Conservation (phyloP, 768 basidiomycete genomes). For the Albatrellus ellisii region DNA sequence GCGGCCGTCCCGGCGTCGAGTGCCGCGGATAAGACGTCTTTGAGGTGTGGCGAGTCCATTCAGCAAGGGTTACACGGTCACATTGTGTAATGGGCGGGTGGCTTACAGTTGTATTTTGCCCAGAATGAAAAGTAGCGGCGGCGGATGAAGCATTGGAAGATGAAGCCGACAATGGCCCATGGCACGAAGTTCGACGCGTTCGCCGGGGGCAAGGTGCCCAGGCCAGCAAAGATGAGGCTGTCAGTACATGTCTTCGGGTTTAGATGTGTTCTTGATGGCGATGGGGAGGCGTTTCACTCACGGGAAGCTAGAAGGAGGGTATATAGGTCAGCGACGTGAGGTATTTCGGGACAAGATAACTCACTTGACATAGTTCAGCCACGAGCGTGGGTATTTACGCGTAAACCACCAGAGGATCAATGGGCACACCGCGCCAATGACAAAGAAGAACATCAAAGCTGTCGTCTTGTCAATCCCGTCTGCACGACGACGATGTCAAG, state of each 20-base stretch:
- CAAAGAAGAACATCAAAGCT: constrained; percentile 29
- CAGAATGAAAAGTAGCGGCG: constrained; percentile 25
- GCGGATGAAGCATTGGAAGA: constrained; percentile 25
- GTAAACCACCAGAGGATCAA: constrained; percentile 22
- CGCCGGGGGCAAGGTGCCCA: constrained; percentile 28
- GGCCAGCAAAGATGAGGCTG: constrained; percentile 27
- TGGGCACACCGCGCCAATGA: constrained; percentile 28
- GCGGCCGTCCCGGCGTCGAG: constrained; percentile 19
- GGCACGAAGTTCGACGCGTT: constrained; percentile 27
- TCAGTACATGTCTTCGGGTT: not conserved
- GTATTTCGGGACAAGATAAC: not conserved
- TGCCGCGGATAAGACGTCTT: constrained; percentile 20
- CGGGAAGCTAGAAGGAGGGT: constrained; percentile 21
- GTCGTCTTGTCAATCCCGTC: not conserved
- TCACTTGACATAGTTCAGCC: constrained; percentile 14
- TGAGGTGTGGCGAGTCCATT: not conserved
- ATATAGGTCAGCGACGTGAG: not conserved
- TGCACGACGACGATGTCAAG: not conserved
- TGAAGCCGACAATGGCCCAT: constrained; percentile 23
- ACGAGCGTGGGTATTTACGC: constrained; percentile 19
- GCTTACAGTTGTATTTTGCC: constrained; percentile 25
- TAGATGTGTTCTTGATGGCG: not conserved
- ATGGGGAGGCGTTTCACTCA: not conserved
- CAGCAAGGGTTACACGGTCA: not conserved
- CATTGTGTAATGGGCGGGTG: not conserved